Base-by-base conservation (phyloP, 805 yeast species). In the Clavispora santaluciae region DNA sequence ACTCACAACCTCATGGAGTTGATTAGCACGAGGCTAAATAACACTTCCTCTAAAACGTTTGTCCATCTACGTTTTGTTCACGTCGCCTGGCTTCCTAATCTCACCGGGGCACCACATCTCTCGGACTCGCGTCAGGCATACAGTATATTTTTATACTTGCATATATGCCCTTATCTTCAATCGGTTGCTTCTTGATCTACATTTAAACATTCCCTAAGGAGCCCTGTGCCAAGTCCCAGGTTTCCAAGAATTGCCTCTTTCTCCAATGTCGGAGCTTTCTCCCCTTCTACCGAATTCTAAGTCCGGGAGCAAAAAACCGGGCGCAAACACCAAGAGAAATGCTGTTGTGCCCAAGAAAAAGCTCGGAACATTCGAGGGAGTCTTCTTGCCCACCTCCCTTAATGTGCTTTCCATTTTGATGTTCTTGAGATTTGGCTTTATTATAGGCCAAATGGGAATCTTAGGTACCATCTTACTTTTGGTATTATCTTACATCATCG, bases 391-490 rank as follows among this genome's bases (percentile, higher is more conserved):
- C 9, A 93, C 98, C 0, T 79, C 96, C 0, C 69, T 93, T 30
- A 93, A 93, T 62, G 97, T 93, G 33, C 70, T 93, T 22, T 89
- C 97, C 3, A 93, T 93, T 54, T 74, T 93, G 60, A 89, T 93
- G 95, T 93, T 91, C 59, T 70, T 93, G 50, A 77, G 99, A 48
- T 93, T 93, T 60, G 99, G 99, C 5, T 93, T 90, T 64, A 83
- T 93, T 25, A 72, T 93, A 24, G 99, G 99, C 8, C 97, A 93
- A 57, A 81, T 91, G 73, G 99, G 99, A 1, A 71, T 91, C 5
- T 40, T 84, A 13, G 97, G 97, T 4, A 73, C 95, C 3, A 52
- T 89, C 18, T 62, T 78, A 1, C 63, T 91, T 17, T 66, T 93
- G 28, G 41, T 82, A 2, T 59, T 88, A 59, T 84, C 95, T 36